Conservation (phyloP, 768 basidiomycete species). For the Lanmaoa rubissima region DNA sequence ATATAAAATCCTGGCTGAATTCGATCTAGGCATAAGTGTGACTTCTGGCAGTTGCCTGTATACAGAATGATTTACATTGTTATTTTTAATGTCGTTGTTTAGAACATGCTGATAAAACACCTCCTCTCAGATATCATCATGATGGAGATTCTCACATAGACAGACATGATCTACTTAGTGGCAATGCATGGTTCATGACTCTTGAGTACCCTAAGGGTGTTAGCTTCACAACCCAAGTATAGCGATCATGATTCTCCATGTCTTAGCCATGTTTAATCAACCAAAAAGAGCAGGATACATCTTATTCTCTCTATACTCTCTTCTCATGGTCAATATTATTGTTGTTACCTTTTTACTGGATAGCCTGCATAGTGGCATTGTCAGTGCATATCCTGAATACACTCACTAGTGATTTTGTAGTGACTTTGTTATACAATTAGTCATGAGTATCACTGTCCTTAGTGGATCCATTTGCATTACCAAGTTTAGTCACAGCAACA, state of each 20-base stretch:
- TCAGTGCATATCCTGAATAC: neutral
- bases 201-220: too few relatives aligned
- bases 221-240: neutral
- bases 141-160: neutral
- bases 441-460: neutral
- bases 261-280: slow-evolving; percentile 13
- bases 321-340: neutral
- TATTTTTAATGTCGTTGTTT: neutral
- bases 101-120: neutral
- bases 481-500: neutral
- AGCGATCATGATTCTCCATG: slow-evolving; percentile 17
- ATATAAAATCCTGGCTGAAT: neutral
- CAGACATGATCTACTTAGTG: neutral
- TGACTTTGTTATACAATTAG: neutral
- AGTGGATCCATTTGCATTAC: neutral
- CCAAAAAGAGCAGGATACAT: neutral
- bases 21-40: slow-evolving; percentile 7
- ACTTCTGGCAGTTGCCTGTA: too few relatives aligned
- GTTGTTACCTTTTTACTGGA: neutral
- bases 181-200: slow-evolving; percentile 4
- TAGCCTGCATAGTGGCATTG: neutral
- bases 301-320: slow-evolving; percentile 1
- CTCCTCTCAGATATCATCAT: neutral
- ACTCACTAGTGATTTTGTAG: neutral
- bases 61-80: neutral